Base-by-base conservation (phyloP, 305 asterid genomes). In the Nicotiana rustica region DNA sequence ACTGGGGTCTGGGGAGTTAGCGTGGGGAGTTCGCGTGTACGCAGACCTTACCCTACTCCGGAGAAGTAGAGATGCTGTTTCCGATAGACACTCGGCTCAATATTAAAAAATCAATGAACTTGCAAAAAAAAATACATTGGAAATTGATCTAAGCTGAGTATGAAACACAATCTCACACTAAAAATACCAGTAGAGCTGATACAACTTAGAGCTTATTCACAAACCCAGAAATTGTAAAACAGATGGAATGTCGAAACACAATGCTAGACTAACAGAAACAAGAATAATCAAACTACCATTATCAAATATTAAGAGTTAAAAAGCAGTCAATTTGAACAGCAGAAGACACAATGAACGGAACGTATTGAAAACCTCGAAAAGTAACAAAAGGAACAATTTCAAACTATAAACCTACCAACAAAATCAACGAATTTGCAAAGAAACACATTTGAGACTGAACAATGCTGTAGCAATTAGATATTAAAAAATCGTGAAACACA, bases 191-290 rank as follows among this genome's bases (percentile, higher is more conserved):
- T 25, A 25, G 21, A 49, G 62, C 62, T 25, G 64, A 14, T 49
- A 75, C 79, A 52, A 52, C 38, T 49, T 75, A 49, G 25, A 29
- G 41, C 64, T 49, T 49, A 75, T 75, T 73, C 79, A 14, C 64
- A 49, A 49, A 61, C 2, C 6, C 8, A 49, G 1, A 73, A 73
- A 38, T 73, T 73, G 15, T 47, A 25, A 3, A 49, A 21, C 62
- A 49, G n/a, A 49, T 73, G 15, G 10, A 49, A 73, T 49, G 64
- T 49, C 79, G 44, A 49, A 76, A 29, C 4, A 55, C 36, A 33
- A 47, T 25, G 36, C 1, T 7, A 49, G 62, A 14, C 79, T 73
- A 73, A 73, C 65, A 52, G 65, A 55, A 52, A 76, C 80, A 76
- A 29, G 14, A 31, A 76, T 55, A 56, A 76, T 31, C 52, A 31